Percentiles rank a stretch among this genome's conserved stretches.
Conservation (phyloP, 352 stramenopile genomes). For the Phytophthora podocarpi region DNA sequence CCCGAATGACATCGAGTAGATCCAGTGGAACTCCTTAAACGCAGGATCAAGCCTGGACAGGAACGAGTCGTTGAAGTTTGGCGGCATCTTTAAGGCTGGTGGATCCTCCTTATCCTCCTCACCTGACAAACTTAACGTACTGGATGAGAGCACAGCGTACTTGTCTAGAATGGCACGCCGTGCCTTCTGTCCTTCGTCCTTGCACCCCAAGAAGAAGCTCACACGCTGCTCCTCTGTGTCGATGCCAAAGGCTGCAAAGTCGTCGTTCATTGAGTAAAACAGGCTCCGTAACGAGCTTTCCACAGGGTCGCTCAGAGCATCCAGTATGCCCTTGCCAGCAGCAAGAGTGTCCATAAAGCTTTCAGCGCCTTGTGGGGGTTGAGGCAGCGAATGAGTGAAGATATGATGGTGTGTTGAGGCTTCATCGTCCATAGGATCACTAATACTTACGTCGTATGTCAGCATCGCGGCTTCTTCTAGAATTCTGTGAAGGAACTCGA, state of each 20-base stretch:
- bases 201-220: constrained; percentile 74
- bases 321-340: constrained; percentile 37
- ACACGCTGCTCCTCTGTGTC: constrained; percentile 63
- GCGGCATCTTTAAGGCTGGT: neutral
- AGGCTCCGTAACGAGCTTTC: constrained; percentile 49
- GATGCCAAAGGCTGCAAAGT: constrained; percentile 78
- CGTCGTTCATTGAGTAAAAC: constrained; percentile 66
- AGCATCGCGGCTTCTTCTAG: constrained; percentile 56
- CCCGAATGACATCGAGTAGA: constrained; percentile 54
- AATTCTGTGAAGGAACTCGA: constrained; percentile 36
- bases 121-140: neutral
- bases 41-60: constrained; percentile 67
- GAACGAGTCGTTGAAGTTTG: constrained; percentile 39
- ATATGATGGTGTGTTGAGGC: constrained; percentile 3
- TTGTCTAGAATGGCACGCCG: constrained; percentile 55
- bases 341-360: constrained; percentile 39
- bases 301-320: constrained; percentile 46
- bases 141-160: constrained; percentile 43
- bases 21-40: constrained; percentile 41
- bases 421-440: constrained; percentile 15
- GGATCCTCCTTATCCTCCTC: constrained; percentile 11
- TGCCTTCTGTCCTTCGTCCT: constrained; percentile 40
- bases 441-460: constrained; percentile 29
- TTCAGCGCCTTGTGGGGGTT: constrained; percentile 13
- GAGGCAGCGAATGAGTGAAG: constrained; percentile 15